Evolutionary conservation across 345 rosid genomes (phyloP).

Genomic region (Atalantia buxifolia): DNA sequence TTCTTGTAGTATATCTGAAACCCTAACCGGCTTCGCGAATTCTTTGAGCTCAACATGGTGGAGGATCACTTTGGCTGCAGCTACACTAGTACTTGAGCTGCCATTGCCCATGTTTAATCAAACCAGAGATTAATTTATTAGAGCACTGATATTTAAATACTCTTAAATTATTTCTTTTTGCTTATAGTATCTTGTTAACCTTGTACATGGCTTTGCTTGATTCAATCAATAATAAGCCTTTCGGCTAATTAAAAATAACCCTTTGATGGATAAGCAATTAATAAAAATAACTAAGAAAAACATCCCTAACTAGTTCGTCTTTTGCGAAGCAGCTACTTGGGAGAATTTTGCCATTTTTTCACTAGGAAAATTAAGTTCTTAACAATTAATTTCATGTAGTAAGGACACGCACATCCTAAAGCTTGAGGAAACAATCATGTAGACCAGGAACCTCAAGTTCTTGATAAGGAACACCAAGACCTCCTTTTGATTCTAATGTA

Average conservation of each 20-base stretch:
- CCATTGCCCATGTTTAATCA: neutral
- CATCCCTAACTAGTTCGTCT: neutral
- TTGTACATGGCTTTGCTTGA: neutral
- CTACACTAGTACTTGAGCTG: slow-evolving; percentile 13
- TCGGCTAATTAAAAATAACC: too few relatives aligned
- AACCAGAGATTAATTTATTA: neutral
- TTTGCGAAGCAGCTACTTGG: neutral
- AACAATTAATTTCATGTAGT: neutral
- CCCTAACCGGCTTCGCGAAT: slow-evolving; percentile 44
- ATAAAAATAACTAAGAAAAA: neutral
- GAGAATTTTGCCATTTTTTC: neutral
- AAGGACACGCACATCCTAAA: too few relatives aligned
- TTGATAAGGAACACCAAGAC: too few relatives aligned
- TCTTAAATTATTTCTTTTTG: neutral
- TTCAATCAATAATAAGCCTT: too few relatives aligned
- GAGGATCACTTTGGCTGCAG: slow-evolving; percentile 51
- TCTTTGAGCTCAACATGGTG: slow-evolving; percentile 49
- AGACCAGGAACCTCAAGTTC: too few relatives aligned
- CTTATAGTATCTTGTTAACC: neutral
- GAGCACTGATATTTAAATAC: neutral
- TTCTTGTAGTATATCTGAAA: slow-evolving; percentile 31
- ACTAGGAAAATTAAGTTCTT: neutral
- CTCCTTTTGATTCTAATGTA: too few relatives aligned
- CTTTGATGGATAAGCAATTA: too few relatives aligned
- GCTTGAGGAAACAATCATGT: too few relatives aligned